Evolutionary conservation across 2,329 filamentous ascomycete genomes (phyloP).

Genomic region (Colletotrichum sublineola): DNA sequence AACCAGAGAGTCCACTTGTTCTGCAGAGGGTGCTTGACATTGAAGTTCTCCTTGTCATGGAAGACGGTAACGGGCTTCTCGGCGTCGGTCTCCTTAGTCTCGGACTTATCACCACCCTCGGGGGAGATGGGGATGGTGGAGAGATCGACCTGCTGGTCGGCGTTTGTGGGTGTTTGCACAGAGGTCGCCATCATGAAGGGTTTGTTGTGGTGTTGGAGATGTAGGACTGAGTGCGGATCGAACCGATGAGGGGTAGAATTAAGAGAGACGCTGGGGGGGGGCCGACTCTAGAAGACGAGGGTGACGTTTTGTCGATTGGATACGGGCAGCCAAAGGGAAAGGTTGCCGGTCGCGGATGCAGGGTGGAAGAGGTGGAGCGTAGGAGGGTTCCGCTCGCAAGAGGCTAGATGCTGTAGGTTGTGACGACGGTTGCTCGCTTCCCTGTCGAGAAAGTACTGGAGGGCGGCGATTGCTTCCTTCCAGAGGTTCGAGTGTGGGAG

Average conservation of each 20-base stretch:
- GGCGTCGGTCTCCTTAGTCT: constrained; percentile 63
- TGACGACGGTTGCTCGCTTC: constrained; percentile 37
- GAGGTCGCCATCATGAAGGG: constrained; percentile 53
- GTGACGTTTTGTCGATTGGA: constrained; percentile 11
- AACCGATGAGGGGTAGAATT: constrained; percentile 25
- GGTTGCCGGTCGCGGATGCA: constrained; percentile 27
- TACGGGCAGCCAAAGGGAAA: constrained; percentile 5
- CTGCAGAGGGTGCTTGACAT: constrained; percentile 98
- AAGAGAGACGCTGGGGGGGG: constrained; percentile 27
- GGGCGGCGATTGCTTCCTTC: constrained; percentile 49
- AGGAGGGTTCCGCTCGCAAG: constrained; percentile 40
- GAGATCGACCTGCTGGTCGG: constrained; percentile 71
- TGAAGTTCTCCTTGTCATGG: constrained; percentile 99
- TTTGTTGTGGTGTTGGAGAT: constrained; percentile 29
- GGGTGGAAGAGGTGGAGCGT: constrained; percentile 34
- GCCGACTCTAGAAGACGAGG: constrained; percentile 28
- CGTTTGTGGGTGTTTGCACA: constrained; percentile 44
- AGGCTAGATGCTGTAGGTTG: constrained; percentile 19
- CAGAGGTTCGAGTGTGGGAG: constrained; percentile 29
- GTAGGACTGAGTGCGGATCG: constrained; percentile 24
- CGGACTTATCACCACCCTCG: constrained; percentile 67
- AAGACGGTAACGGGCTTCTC: constrained; percentile 90
- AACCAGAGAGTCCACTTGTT: constrained; percentile 99
- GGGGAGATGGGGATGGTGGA: constrained; percentile 77
- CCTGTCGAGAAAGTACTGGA: constrained; percentile 44